These are phyloP conservation scores for Blastobotrys illinoisensis DNA, from an alignment of 1,139 yeast genomes.

Conservation along the genomic window DNA sequence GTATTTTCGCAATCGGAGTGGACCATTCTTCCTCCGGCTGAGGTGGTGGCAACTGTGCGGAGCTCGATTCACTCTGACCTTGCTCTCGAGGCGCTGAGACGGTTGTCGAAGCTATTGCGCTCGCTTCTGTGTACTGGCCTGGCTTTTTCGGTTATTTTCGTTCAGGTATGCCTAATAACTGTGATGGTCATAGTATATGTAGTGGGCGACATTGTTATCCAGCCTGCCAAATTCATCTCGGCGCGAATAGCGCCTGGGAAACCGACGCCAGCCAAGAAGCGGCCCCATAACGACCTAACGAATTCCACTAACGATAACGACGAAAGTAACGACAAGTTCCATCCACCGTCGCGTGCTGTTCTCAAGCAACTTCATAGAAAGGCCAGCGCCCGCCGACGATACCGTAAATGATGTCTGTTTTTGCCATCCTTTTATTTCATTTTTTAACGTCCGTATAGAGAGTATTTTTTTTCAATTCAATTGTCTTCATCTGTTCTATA, in stretches of 20 bases:
- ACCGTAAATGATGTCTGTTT: background rate
- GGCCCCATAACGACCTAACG: background rate
- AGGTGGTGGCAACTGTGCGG: conserved; percentile 19
- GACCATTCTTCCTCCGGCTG: conserved; percentile 23
- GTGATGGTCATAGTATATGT: conserved; percentile 27
- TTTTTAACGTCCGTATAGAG: conserved; percentile 1
- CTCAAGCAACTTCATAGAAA: background rate
- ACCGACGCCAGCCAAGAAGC: background rate
- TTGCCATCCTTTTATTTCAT: background rate
- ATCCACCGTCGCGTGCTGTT: background rate
- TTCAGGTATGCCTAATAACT: conserved; percentile 25
- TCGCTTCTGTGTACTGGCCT: conserved; percentile 17
- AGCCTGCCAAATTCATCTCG: conserved; percentile 14
- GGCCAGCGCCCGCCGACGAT: background rate
- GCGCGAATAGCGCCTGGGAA: background rate
- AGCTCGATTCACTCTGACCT: conserved; percentile 11
- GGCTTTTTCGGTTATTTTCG: conserved; percentile 20
- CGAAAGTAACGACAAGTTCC: background rate
- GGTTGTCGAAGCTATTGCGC: conserved; percentile 6
- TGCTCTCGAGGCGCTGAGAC: conserved; percentile 5
- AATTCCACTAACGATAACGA: background rate
- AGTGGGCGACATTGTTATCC: conserved; percentile 24
- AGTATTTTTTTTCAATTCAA: background rate
- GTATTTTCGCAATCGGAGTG: conserved; percentile 2
- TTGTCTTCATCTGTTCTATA: no score